phyloP scores from a whole-genome alignment of 352 stramenopile genomes.

The Pythium sp. region DNA sequence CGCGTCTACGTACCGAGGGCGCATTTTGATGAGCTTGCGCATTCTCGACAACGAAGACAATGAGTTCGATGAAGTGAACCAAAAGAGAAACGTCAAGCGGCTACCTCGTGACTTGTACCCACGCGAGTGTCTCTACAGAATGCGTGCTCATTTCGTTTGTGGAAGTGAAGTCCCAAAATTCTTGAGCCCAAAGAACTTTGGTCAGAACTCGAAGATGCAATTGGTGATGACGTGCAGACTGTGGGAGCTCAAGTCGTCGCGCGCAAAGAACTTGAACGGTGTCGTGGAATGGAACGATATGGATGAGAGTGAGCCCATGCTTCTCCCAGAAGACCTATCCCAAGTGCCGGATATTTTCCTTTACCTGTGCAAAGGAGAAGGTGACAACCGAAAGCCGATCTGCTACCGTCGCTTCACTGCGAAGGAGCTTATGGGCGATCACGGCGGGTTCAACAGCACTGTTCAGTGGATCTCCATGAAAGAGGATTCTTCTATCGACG shows the following conservation, averaged over 20 bases:
- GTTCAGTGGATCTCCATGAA: slow-evolving; percentile 78
- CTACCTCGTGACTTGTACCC: slow-evolving; percentile 62
- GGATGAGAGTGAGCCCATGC: slow-evolving; percentile 72
- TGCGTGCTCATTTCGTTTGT: slow-evolving; percentile 73
- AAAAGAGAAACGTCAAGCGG: slow-evolving; percentile 81
- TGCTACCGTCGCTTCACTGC: slow-evolving; percentile 82
- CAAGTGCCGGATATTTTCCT: slow-evolving; percentile 89
- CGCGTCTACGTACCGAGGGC: slow-evolving; percentile 79
- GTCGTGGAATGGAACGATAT: slow-evolving; percentile 84
- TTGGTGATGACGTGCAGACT: slow-evolving; percentile 64
- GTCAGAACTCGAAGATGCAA: slow-evolving; percentile 78
- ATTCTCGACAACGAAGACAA: slow-evolving; percentile 70
- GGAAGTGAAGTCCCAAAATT: slow-evolving; percentile 77
- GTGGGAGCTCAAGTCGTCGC: slow-evolving; percentile 56
- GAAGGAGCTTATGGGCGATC: slow-evolving; percentile 62
- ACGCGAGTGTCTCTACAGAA: slow-evolving; percentile 54
- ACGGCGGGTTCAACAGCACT: slow-evolving; percentile 47
- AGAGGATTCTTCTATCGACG: slow-evolving; percentile 80
- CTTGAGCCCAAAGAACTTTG: slow-evolving; percentile 62
- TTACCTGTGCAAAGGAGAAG: slow-evolving; percentile 76
- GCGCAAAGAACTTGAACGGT: slow-evolving; percentile 69
- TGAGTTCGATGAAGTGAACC: slow-evolving; percentile 77
- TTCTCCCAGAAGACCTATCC: slow-evolving; percentile 60
- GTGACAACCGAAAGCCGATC: slow-evolving; percentile 54
- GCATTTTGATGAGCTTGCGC: slow-evolving; percentile 71